Evolutionary conservation across 257 asterid genomes (phyloP), one percentile per base, ranked within the genome.

Genomic region (Gentiana dahurica): DNA sequence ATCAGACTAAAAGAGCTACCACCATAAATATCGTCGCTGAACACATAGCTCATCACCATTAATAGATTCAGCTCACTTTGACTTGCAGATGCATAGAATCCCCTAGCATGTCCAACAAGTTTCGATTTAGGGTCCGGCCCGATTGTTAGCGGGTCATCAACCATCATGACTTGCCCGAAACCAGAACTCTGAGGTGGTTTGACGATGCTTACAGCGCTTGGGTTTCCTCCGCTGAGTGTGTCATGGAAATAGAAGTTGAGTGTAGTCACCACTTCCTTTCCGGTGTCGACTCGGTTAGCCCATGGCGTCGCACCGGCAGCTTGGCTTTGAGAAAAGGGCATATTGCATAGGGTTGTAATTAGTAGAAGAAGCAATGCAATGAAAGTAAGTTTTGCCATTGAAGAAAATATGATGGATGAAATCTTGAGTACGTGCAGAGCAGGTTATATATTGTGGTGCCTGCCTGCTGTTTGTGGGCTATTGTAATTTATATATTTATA

Each of bases 201-300:
- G 4, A 89, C 86, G 2, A 89, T 72, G 54, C 63, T 52, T 0
- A 66, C 51, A 0, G 88, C 97, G 12, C 59, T 89, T 0, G 95
- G 81, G 41, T 77, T 83, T 5, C 54, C 70, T 24, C 97, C 95
- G 47, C 89, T 83, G 4, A 88, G 64, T 3, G 56, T 71, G 62
- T 85, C 94, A 10, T 88, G 97, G 74, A 88, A 85, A 36, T 85
- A 85, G 76, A 88, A 85, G 48, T 79, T 79, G 8, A 85, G 86
- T 0, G 81, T 82, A 3, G 97, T 82, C 4, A 79, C 66, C 0
- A 85, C 94, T 36, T 85, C 83, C 0, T 55, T 71, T 1, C 72
- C 75, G 0, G 80, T 57, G 3, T 77, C 87, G 0, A 68, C 73
- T 12, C 95, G 55, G 37, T 72, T 62, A 8, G 69, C 73, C 73